Base-by-base conservation (phyloP, 2,329 filamentous ascomycete genomes). In the Cladosporium halotolerans region DNA sequence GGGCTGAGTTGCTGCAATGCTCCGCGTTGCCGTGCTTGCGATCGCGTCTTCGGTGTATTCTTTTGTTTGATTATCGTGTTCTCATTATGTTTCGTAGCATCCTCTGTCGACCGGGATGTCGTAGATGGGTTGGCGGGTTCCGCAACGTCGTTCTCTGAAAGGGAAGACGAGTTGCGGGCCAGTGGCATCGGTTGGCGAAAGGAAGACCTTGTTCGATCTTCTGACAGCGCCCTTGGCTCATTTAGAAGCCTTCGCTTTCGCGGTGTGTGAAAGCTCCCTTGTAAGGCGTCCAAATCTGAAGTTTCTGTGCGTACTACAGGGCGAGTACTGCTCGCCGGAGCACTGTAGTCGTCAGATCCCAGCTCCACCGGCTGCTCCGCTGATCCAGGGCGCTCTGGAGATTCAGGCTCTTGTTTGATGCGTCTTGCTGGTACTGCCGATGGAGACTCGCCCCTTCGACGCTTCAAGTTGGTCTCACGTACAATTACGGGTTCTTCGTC, bases 401-500 rank as follows among this genome's bases (percentile, higher is more conserved):
- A 63, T 9, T 56, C 57, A 5, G 55, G 57, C 48, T 66, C 62
- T 16, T 60, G 58, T 52, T 68, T 66, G 56, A 64, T 62, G 6
- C 55, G 52, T 42, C 45, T 54, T 31, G 53, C 44, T 18, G 58
- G 54, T 43, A 56, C 55, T 2, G 48, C 60, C 9, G 51, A 55
- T 1, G 58, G 54, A 41, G 60, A 57, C 10, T 47, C 57, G n/a
- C 50, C 41, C 14, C 68, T 62, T 57, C 73, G 76, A 6, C 74
- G 72, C 58, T 75, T 77, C 9, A 76, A 60, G 1, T 68, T 66
- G 18, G 72, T 66, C 42, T 68, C 66, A 8, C 69, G 75, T 1
- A 77, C 63, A 28, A 77, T 61, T 18, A 71, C 58, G 4, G 73
- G 74, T 13, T 66, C 58, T 43, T 71, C 68, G n/a, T 74, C 70